phyloP scores from a whole-genome alignment of 2,329 filamentous ascomycete species.

The Cordyceps javanica region DNA sequence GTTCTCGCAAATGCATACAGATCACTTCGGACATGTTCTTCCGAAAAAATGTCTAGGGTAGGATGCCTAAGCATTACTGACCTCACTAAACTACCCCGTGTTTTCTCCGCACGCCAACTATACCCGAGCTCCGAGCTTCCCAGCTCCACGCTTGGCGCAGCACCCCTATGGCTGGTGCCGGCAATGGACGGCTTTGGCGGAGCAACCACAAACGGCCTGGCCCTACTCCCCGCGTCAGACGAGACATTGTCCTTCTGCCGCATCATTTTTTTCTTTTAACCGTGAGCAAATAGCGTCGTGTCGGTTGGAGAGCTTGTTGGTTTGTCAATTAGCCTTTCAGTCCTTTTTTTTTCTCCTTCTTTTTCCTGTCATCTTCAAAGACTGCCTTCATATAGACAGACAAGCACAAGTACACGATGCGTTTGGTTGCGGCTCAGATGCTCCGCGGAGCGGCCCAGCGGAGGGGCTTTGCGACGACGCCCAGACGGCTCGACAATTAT shows the following conservation, averaged over 20 bases:
- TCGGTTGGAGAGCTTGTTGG: neutral
- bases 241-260: conserved; percentile 8
- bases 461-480: conserved; percentile 45
- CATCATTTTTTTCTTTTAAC: neutral
- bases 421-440: conserved; percentile 6
- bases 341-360: neutral
- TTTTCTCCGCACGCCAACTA: neutral
- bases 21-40: neutral
- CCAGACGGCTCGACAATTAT: conserved; percentile 44
- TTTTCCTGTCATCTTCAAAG: too few relatives aligned
- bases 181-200: conserved; percentile 31
- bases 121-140: neutral
- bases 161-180: conserved; percentile 16
- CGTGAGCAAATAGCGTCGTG: neutral
- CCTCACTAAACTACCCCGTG: conserved; percentile 5
- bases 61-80: too few relatives aligned
- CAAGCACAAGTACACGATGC: conserved; percentile 12
- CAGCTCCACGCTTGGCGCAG: neutral
- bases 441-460: conserved; percentile 26
- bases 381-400: neutral
- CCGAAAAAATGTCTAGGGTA: neutral
- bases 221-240: conserved; percentile 13
- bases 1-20: neutral
- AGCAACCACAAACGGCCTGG: conserved; percentile 20
- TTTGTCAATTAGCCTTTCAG: neutral